Percentiles rank a stretch among this genome's conserved stretches.
Evolutionary conservation across 352 stramenopile genomes (phyloP).

Genomic region (Phytophthora pini): DNA sequence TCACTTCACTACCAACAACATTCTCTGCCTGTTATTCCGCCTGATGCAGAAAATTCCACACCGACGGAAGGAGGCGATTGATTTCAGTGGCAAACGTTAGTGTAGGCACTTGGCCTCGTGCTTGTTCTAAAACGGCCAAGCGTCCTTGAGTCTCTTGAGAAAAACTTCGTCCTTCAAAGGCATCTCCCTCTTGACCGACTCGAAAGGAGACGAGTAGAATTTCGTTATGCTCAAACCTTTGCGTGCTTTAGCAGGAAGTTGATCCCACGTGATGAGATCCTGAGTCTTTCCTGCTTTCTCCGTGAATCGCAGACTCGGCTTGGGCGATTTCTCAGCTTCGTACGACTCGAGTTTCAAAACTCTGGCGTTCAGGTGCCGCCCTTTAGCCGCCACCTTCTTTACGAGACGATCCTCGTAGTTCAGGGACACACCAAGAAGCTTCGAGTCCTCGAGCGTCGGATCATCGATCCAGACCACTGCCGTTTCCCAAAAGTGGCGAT

Average conservation of each 20-base stretch:
- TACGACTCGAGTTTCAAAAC: not conserved
- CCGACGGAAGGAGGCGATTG: too few species aligned
- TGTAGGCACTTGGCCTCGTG: too few species aligned
- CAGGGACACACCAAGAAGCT: conserved; percentile 20
- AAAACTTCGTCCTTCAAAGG: not conserved
- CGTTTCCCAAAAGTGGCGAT: conserved; percentile 44
- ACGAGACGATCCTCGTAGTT: conserved; percentile 6
- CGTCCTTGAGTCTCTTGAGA: not conserved
- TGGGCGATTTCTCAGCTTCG: not conserved
- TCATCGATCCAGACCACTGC: conserved; percentile 52
- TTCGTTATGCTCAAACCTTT: not conserved
- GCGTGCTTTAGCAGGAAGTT: not conserved
- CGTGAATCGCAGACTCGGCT: not conserved
- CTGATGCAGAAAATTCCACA: too few species aligned
- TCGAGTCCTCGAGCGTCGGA: conserved; percentile 18
- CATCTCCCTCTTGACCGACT: not conserved
- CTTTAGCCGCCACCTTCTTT: too few species aligned
- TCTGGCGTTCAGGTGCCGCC: too few species aligned
- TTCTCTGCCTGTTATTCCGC: too few species aligned
- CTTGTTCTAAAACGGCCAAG: too few species aligned
- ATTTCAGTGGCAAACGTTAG: too few species aligned
- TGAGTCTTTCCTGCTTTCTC: not conserved
- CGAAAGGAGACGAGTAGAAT: not conserved
- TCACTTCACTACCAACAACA: too few species aligned
- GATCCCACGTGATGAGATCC: not conserved